phyloP scores from a whole-genome alignment of 257 asterid species.

The Vinca minor region DNA sequence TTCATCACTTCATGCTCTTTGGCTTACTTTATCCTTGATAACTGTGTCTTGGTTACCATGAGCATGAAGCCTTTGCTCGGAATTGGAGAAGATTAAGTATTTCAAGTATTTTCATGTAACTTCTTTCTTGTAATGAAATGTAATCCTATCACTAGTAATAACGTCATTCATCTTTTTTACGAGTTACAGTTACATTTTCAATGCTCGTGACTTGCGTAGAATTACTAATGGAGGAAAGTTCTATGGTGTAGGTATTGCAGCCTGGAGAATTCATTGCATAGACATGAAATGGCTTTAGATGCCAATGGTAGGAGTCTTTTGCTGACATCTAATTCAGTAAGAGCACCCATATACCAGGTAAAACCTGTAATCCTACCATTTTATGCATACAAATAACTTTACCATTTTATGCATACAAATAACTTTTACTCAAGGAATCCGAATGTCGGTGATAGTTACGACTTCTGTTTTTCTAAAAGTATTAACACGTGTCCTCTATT shows the following conservation, averaged over 20 bases:
- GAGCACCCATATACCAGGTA: conserved; percentile 81
- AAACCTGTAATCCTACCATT: conserved; percentile 9
- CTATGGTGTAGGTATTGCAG: conserved; percentile 45
- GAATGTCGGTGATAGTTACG: neutral
- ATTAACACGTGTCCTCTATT: neutral
- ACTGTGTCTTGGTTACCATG: neutral
- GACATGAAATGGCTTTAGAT: conserved; percentile 81
- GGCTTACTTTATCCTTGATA: neutral
- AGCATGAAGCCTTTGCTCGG: neutral
- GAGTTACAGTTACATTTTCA: neutral
- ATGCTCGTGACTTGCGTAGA: neutral
- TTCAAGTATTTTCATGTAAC: too few relatives aligned
- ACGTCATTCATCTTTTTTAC: neutral
- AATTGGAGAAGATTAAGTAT: neutral
- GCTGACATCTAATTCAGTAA: conserved; percentile 61
- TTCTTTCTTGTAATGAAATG: neutral
- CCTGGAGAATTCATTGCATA: conserved; percentile 35
- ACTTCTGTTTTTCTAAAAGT: too few relatives aligned
- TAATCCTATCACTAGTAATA: too few relatives aligned
- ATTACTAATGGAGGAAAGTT: neutral
- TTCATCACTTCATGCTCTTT: neutral
- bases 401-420: too few relatives aligned
- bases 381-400: neutral
- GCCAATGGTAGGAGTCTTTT: conserved; percentile 70
- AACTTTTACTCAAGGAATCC: too few relatives aligned